These are phyloP conservation scores for Podospora australis DNA, from an alignment of 495 filamentous ascomycete genomes.

Conservation along the genomic window DNA sequence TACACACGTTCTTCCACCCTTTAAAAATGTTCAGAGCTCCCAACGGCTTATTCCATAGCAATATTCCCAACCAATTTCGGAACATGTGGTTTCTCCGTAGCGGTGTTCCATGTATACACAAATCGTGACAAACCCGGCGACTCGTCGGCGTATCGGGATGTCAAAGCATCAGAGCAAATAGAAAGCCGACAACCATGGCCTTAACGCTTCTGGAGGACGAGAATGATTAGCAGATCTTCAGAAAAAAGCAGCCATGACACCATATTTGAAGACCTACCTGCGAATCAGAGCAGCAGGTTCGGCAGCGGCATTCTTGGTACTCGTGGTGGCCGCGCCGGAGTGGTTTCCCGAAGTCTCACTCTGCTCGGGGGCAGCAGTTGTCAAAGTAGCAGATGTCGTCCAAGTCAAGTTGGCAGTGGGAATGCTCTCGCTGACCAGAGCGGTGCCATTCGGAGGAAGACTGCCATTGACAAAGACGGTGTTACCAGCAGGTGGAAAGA, in stretches of 20 bases:
- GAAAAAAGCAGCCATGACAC: background rate
- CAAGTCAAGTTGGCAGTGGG: slow-evolving; percentile 1
- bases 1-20: no score
- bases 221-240: background rate
- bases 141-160: no score
- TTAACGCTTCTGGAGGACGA: background rate
- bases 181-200: background rate
- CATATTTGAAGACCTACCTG: background rate
- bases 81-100: no score
- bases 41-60: no score
- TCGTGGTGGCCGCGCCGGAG: background rate
- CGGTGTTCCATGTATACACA: no score
- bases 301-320: slow-evolving; percentile 5
- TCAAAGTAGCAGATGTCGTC: background rate
- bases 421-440: background rate
- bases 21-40: no score
- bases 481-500: background rate
- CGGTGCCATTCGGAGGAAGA: no score
- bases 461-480: background rate
- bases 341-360: background rate
- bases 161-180: background rate
- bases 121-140: no score
- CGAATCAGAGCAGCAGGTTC: background rate
- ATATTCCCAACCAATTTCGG: no score
- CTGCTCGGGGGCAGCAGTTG: background rate